Evolutionary conservation across 1,284 basidiomycete species (phyloP), one percentile per base, ranked within the genome.

Genomic region (Ceraceosorus bombacis): DNA sequence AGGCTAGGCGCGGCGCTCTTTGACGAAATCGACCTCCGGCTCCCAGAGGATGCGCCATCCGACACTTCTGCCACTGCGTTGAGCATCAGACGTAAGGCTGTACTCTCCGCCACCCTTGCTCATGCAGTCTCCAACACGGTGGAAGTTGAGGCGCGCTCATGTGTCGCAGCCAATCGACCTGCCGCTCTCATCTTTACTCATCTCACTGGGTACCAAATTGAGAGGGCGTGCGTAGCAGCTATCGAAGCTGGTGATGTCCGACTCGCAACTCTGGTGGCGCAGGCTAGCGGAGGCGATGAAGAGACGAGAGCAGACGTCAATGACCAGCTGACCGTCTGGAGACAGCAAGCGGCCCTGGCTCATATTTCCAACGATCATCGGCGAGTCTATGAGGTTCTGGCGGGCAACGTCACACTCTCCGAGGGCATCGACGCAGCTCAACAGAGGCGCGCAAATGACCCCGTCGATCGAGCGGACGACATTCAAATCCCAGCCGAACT

Each of bases 1-100:
- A 85, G 88, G 36, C 84, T 98, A 0, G 91, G 90, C 5, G 83
- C 84, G n/a, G 90, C 90, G 0, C 82, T 98, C 0, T 98, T 97
- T 73, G 95, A 98, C 78, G 82, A 83, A 66, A 79, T 84, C 58
- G 82, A 84, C 39, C 81, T 94, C 41, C 81, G 85, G 49, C 81
- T 90, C n/a, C 83, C 83, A 7, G 80, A 82, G 2, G 82, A 84
- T 39, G 74, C 78, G 3, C 81, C 85, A 0, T 80, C 82, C 0
- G 84, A 86, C 57, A 80, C 87, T 41, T 80, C 82, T 17, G 82
- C 85, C 64, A 83, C 85, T 10, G 80, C 89, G 41, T 78, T 79
- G 46, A 75, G 81, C 46, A 79, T 96, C 12, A 85, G 88, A 56
- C 84, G 94, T 49, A 90, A 91, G 75, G 83, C 85, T 40, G 88